Evolutionary conservation across 257 asterid genomes (phyloP), one percentile per base, ranked within the genome.

Genomic region (Lycium barbarum): DNA sequence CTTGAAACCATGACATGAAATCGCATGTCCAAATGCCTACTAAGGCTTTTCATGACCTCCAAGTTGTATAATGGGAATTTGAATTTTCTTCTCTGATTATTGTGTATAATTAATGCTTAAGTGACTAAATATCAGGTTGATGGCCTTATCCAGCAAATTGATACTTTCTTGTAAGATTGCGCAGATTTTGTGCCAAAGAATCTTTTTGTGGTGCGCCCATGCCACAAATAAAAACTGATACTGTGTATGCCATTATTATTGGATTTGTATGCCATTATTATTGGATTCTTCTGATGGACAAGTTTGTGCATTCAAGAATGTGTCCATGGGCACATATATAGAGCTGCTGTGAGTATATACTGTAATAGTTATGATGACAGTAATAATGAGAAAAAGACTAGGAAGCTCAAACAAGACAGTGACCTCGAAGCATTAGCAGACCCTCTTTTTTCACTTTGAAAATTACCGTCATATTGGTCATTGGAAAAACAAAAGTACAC

Each of bases 351-450:
- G 84, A 59, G 47, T 68, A 68, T 26, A 70, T 15, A 26, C 33
- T 26, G 33, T 26, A 7, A 51, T 51, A 51, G 55, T 72, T 74
- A 74, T 76, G 81, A 36, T 73, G 62, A n/a, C 22, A 11, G 82
- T 65, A 20, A 88, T 83, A 71, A 83, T 83, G 85, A 80, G 67
- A 54, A 84, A 83, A 63, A 55, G 87, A 86, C 84, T 71, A 78
- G 54, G 26, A 83, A 80, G 65, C 43, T 26, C 51, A 83, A 49
- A 78, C 59, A 84, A 74, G 88, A 88, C 82, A 84, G 76, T 70
- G 86, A 83, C 85, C 79, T 40, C 54, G 11, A 55, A 55, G 73
- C 85, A 85, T 83, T 83, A 82, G 33, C 85, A 80, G 6, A 80
- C 53, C 4, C 49, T 40, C 38, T 79, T 35, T 57, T 85, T 83